Evolutionary conservation across 2,329 filamentous ascomycete species (phyloP), one percentile per base, ranked within the genome.

Genomic region (Claviceps fusiformis): DNA sequence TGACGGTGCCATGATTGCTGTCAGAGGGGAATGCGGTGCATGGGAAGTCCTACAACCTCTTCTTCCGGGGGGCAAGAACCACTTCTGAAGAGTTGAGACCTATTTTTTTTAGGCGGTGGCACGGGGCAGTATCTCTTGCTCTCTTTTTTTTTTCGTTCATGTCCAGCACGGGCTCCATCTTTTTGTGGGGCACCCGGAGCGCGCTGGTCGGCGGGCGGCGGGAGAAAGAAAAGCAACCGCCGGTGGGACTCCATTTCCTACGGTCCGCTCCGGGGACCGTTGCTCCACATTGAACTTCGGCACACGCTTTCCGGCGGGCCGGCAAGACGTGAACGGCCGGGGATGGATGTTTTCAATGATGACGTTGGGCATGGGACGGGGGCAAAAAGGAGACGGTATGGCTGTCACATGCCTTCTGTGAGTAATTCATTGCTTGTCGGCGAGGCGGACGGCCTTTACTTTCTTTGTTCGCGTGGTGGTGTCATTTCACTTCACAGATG

Each of bases 1-100:
- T 56, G 71, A 73, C 57, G 70, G 66, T 31, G 70, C 67, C 73
- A 74, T 75, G 59, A 57, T 67, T 58, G 35, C 31, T 33, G 31
- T 46, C 13, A 60, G 57, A 45, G n/a, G 31, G 10, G 31, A 3
- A 6, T 11, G 31, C 27, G 17, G 15, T 48, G 46, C 29, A 48
- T 46, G 35, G 51, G 11, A 17, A 54, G 17, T 54, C 15, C 6
- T 50, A 15, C 35, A 29, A 41, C 35, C 29, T 37, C 1, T 17
- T 29, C 11, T 47, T 52, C 52, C 54, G 53, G 48, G 60, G 45
- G 56, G n/a, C n/a, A n/a, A 50, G 48, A 55, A 57, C 58, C 63
- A 60, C 50, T 58, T 62, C 55, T 62, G 44, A 37, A 48, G 49
- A 55, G 52, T 52, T 44, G 44, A 17, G 37, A 24, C 45, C 50